Conservation (phyloP, 345 rosid species). For the Arabidopsis thaliana region TAIR10.1 NC_003075.7:16221501-16222000, state of each 20-base stretch:
- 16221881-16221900: not conserved
- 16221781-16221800: not conserved
- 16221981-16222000: not conserved
- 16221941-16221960: not conserved
- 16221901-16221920: slow-evolving; percentile 3
- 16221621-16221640: not conserved
- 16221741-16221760: not conserved
- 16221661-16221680: not conserved
- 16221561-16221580: not conserved
- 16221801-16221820: not conserved
- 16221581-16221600: not conserved
- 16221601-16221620: not conserved
- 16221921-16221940: slow-evolving; percentile 7
- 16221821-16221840: not conserved
- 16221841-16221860: not conserved
- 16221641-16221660: not conserved
- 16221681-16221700: slow-evolving; percentile 2
- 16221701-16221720: slow-evolving; percentile 12
- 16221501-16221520: not conserved
- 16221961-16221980: not conserved
- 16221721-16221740: slow-evolving; percentile 2
- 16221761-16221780: not conserved
- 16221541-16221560: not conserved
- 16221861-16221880: not conserved
- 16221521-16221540: slow-evolving; percentile 11